These are phyloP conservation scores for Neopestalotiopsis sp. DNA, from an alignment of 2,329 filamentous ascomycete genomes.

Conservation along the genomic window DNA sequence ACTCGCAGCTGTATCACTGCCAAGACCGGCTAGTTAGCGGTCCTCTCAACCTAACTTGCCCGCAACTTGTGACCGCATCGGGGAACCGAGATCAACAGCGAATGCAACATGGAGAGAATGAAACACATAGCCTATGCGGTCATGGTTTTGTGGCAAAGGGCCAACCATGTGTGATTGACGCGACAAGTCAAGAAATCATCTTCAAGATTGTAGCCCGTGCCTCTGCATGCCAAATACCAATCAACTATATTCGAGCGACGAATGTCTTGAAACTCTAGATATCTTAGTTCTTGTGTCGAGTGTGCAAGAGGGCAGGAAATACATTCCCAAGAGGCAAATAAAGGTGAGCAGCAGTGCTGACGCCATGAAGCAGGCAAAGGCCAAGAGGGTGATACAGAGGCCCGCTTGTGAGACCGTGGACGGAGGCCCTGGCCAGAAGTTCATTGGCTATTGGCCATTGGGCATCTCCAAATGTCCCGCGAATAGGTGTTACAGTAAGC, in stretches of 20 bases:
- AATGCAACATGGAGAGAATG: no score
- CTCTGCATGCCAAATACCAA: no score
- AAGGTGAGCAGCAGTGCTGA: not conserved
- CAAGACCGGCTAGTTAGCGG: not conserved
- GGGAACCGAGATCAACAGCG: no score
- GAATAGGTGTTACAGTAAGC: not conserved
- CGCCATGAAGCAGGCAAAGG: not conserved
- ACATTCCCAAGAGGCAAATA: not conserved
- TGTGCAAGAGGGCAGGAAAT: not conserved
- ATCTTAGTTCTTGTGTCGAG: not conserved
- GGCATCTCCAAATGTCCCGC: not conserved
- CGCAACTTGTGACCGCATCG: not conserved
- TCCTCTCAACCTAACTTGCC: not conserved
- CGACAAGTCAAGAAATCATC: no score
- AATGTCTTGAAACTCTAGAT: no score
- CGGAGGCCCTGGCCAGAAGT: not conserved
- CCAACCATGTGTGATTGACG: no score
- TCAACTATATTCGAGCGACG: no score
- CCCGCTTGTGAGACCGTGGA: not conserved
- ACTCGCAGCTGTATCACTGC: not conserved
- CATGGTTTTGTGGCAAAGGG: no score
- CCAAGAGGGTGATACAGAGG: not conserved
- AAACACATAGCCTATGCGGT: no score
- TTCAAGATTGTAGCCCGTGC: no score
- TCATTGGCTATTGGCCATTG: not conserved